phyloP scores from a whole-genome alignment of 495 filamentous ascomycete species.

The Arthonia radiata region DNA sequence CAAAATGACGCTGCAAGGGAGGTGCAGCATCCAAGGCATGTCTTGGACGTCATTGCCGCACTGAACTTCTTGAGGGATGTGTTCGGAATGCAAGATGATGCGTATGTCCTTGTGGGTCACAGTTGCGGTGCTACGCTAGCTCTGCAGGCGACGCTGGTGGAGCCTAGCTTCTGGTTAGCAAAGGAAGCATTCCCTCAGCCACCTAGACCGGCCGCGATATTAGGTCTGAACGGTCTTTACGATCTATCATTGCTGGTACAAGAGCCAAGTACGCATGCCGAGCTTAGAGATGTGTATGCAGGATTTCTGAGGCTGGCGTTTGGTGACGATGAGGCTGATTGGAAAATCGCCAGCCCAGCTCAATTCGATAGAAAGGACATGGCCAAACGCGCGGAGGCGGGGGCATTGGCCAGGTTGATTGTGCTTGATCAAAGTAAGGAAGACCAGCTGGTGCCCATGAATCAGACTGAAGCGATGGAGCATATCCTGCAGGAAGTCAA shows the following conservation, averaged over 20 bases:
- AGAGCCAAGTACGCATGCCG: constrained; percentile 6
- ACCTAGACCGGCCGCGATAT: constrained; percentile 20
- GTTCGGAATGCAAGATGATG: constrained; percentile 17
- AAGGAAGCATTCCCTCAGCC: too few species aligned
- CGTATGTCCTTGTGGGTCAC: constrained; percentile 51
- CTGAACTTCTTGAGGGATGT: constrained; percentile 32
- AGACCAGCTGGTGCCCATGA: constrained; percentile 34
- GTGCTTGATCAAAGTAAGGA: constrained; percentile 32
- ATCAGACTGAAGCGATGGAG: constrained; percentile 25
- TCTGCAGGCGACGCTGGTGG: constrained; percentile 24
- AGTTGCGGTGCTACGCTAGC: constrained; percentile 51
- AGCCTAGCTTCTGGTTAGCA: background rate
- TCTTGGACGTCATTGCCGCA: constrained; percentile 40
- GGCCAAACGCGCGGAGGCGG: constrained; percentile 15
- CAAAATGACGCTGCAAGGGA: constrained; percentile 12
- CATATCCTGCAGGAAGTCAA: constrained; percentile 10
- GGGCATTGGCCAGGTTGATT: constrained; percentile 21
- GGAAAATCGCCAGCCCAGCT: constrained; percentile 27
- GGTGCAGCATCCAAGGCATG: constrained; percentile 47
- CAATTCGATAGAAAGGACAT: constrained; percentile 6
- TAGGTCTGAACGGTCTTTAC: constrained; percentile 42
- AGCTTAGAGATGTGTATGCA: constrained; percentile 29
- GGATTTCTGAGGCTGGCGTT: constrained; percentile 39
- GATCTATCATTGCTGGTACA: constrained; percentile 27
- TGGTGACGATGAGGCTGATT: constrained; percentile 24